These are phyloP conservation scores for Wickerhamomyces alni DNA, from an alignment of 805 yeast species.

Conservation along the genomic window DNA sequence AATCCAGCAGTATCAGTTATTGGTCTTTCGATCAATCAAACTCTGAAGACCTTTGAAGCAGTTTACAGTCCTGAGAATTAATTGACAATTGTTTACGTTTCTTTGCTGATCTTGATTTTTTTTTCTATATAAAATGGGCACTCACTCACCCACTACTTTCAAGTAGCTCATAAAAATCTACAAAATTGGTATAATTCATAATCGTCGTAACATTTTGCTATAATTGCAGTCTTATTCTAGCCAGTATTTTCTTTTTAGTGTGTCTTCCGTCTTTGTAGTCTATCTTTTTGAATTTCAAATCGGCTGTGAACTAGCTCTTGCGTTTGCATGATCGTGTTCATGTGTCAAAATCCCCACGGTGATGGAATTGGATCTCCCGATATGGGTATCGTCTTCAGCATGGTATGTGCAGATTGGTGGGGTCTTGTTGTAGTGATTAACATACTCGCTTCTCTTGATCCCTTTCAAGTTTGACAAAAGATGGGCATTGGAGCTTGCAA, in stretches of 20 bases:
- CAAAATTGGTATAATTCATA: background rate
- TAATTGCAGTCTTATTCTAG: too few relatives aligned
- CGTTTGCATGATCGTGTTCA: background rate
- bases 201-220: too few relatives aligned
- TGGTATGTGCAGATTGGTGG: conserved; percentile 1
- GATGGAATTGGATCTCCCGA: conserved; percentile 20
- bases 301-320: background rate
- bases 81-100: background rate
- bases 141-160: too few relatives aligned
- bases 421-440: conserved; percentile 41
- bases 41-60: too few relatives aligned
- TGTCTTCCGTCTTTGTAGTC: too few relatives aligned
- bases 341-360: conserved; percentile 17
- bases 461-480: conserved; percentile 8
- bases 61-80: too few relatives aligned
- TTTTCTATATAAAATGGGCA: too few relatives aligned
- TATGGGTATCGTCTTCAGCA: conserved; percentile 1
- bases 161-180: too few relatives aligned
- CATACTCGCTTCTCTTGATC: conserved; percentile 8
- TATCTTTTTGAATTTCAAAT: too few relatives aligned
- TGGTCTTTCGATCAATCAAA: too few relatives aligned
- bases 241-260: too few relatives aligned
- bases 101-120: background rate
- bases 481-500: conserved; percentile 26
- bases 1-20: too few relatives aligned